These are phyloP conservation scores for Drechslerella dactyloides DNA, from an alignment of 2,329 filamentous ascomycete species.

Conservation along the genomic window DNA sequence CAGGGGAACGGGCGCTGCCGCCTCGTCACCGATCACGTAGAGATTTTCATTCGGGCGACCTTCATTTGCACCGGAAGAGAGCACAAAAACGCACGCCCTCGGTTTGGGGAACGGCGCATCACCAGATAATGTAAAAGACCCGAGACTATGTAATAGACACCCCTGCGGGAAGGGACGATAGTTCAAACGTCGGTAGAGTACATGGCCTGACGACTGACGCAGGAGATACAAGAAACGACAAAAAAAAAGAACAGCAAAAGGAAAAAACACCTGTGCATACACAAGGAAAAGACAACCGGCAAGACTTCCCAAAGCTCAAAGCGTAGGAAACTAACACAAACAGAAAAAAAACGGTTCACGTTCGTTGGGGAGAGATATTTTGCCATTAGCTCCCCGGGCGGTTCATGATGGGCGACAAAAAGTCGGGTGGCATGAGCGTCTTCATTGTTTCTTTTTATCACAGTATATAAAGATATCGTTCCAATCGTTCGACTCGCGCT, in stretches of 20 bases:
- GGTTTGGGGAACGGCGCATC: conserved; percentile 4
- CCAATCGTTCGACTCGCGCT: conserved; percentile 41
- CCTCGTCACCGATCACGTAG: neutral
- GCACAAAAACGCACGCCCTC: neutral
- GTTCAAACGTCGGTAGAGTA: conserved; percentile 46
- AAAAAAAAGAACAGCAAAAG: conserved; percentile 26
- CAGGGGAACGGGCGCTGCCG: neutral
- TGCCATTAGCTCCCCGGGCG: conserved; percentile 28
- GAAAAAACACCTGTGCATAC: conserved; percentile 35
- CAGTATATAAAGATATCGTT: conserved; percentile 31
- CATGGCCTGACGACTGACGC: conserved; percentile 15
- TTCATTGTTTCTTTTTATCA: conserved; percentile 24
- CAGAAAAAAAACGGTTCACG: conserved; percentile 11
- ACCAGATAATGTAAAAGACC: conserved; percentile 6
- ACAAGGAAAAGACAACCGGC: conserved; percentile 16
- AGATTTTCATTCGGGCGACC: neutral
- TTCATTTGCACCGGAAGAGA: neutral
- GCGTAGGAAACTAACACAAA: conserved; percentile 25
- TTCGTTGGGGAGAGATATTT: conserved; percentile 16
- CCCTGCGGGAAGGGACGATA: conserved; percentile 28
- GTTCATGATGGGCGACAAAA: conserved; percentile 20
- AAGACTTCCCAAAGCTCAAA: conserved; percentile 39
- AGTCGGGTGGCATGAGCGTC: conserved; percentile 24
- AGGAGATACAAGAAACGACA: conserved; percentile 38
- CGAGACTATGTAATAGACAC: too few relatives aligned